Evolutionary conservation across 768 basidiomycete genomes (phyloP).

Genomic region (Boletus reticulatus): DNA sequence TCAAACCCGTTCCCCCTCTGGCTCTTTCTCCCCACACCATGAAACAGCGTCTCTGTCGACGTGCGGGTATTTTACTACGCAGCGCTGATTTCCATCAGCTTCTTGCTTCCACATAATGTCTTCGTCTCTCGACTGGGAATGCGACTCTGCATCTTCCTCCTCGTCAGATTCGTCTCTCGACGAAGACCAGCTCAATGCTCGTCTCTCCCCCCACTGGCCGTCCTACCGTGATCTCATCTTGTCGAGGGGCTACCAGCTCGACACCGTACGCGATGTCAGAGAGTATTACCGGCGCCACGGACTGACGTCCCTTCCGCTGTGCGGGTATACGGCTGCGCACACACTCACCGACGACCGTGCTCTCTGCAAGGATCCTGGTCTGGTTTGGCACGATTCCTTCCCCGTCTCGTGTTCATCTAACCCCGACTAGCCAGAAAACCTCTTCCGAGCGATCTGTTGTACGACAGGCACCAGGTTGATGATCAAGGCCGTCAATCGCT

Average conservation of each 20-base stretch:
- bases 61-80: too few species aligned
- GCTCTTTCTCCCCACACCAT: too few species aligned
- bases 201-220: slow-evolving; percentile 62
- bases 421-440: slow-evolving; percentile 55
- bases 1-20: background rate
- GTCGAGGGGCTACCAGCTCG: slow-evolving; percentile 56
- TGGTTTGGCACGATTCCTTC: slow-evolving; percentile 43
- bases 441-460: slow-evolving; percentile 64
- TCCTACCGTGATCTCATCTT: slow-evolving; percentile 48
- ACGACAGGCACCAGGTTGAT: slow-evolving; percentile 53
- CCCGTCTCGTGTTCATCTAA: slow-evolving; percentile 6
- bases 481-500: slow-evolving; percentile 64
- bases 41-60: too few species aligned
- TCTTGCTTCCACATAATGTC: slow-evolving; percentile 38
- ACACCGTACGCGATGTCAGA: slow-evolving; percentile 68
- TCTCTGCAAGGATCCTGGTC: slow-evolving; percentile 67
- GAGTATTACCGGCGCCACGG: slow-evolving; percentile 46
- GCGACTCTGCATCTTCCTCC: slow-evolving; percentile 34
- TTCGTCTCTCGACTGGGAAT: slow-evolving; percentile 55
- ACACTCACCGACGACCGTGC: slow-evolving; percentile 48
- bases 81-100: too few species aligned
- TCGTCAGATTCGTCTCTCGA: slow-evolving; percentile 55
- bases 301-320: too few species aligned
- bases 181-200: slow-evolving; percentile 49
- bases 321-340: slow-evolving; percentile 12